phyloP scores from a whole-genome alignment of 176 grass and related monocot species.

The Phoenix roebelenii region DNA sequence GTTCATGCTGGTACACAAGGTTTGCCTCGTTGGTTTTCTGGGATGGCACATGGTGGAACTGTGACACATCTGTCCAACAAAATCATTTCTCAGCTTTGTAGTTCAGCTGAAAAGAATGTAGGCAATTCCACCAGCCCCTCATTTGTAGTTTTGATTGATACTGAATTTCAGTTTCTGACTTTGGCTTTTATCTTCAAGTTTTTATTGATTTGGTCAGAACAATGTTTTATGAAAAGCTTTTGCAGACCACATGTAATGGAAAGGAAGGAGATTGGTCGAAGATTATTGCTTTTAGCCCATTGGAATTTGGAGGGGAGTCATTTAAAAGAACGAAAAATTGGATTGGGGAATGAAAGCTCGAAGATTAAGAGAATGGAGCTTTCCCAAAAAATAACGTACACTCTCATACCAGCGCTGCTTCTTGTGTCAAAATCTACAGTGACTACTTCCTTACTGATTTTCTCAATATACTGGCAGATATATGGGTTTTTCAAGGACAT shows the following conservation, averaged over 20 bases:
- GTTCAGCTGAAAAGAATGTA: no score
- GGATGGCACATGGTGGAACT: constrained; percentile 24
- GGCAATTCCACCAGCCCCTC: no score
- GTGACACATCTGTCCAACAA: constrained; percentile 10
- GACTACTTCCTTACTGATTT: constrained; percentile 42
- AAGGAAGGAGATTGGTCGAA: constrained; percentile 24
- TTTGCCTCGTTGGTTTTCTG: constrained; percentile 34
- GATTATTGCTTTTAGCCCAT: constrained; percentile 53
- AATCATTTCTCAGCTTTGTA: no score
- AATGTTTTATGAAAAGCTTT: constrained; percentile 16
- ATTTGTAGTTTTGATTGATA: no score
- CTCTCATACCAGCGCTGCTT: constrained; percentile 50
- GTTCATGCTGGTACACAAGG: constrained; percentile 17
- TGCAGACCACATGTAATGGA: background rate
- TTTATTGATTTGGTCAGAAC: no score
- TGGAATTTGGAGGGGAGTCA: constrained; percentile 31
- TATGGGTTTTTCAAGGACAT: constrained; percentile 95
- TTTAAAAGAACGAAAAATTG: constrained; percentile 28
- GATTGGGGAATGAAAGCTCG: constrained; percentile 43
- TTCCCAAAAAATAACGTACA: constrained; percentile 31
- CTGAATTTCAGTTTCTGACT: no score
- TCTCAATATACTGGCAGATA: constrained; percentile 62
- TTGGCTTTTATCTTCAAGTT: no score
- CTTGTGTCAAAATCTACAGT: constrained; percentile 44
- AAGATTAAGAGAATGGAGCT: constrained; percentile 52